phyloP scores from a whole-genome alignment of 192 early-diverging fungal species.

The Podila horticola region DNA sequence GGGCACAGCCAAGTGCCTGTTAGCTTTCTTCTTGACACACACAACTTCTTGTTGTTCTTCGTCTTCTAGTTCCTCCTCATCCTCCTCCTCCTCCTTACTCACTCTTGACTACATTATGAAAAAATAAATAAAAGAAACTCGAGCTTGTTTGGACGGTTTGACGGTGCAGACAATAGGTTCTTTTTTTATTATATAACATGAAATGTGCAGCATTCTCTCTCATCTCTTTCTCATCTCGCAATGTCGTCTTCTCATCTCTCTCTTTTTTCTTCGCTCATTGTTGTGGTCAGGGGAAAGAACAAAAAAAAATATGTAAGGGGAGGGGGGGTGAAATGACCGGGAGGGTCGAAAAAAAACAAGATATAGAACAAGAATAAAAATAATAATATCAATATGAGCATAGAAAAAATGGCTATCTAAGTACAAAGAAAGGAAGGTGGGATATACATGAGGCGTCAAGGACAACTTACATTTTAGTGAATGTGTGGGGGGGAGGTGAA shows the following conservation, averaged over 20 bases:
- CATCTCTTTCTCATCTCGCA: conserved; percentile 6
- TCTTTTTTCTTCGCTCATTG: conserved; percentile 3
- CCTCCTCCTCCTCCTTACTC: neutral
- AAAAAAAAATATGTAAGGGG: neutral
- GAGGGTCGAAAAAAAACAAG: too few species aligned
- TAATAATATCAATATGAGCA: too few species aligned
- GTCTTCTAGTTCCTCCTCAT: too few species aligned
- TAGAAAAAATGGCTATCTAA: neutral
- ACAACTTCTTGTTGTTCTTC: too few species aligned
- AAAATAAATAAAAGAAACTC: neutral
- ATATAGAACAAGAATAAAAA: too few species aligned
- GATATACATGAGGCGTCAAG: neutral
- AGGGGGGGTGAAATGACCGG: too few species aligned
- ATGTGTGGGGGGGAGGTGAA: neutral
- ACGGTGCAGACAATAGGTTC: neutral
- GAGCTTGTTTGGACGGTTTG: conserved; percentile 1
- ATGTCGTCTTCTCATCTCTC: neutral
- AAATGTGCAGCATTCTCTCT: neutral
- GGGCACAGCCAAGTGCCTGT: too few species aligned
- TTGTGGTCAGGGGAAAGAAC: neutral
- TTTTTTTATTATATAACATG: neutral
- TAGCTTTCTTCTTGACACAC: too few species aligned
- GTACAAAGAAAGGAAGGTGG: neutral
- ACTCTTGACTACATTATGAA: neutral
- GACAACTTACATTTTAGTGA: neutral